Evolutionary conservation across 2,329 filamentous ascomycete species (phyloP).

Genomic region (Diaporthe vexans): DNA sequence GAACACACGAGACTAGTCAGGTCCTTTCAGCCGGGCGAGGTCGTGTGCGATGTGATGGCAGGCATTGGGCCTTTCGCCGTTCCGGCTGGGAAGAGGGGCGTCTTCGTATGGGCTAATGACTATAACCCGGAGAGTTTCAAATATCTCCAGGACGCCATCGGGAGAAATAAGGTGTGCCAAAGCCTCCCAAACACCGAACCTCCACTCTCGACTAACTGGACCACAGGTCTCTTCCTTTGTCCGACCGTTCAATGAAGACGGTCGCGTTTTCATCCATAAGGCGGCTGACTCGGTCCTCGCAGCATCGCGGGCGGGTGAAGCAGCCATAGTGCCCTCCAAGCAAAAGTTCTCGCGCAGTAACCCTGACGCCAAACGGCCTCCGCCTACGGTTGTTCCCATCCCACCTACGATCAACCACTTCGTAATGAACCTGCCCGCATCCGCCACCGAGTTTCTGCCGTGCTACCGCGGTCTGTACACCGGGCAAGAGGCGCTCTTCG

Average conservation of each 20-base stretch:
- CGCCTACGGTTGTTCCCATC: conserved; percentile 62
- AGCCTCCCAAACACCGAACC: background rate
- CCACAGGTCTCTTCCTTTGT: conserved; percentile 76
- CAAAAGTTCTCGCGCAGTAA: conserved; percentile 51
- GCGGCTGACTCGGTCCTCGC: conserved; percentile 73
- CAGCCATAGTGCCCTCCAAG: conserved; percentile 67
- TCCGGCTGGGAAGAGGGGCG: conserved; percentile 88
- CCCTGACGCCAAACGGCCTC: conserved; percentile 45
- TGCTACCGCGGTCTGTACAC: conserved; percentile 84
- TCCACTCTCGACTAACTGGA: conserved; percentile 39
- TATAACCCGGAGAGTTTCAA: conserved; percentile 91
- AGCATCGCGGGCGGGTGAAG: conserved; percentile 65
- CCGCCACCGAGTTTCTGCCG: conserved; percentile 85
- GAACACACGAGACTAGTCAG: conserved; percentile 87
- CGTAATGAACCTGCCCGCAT: conserved; percentile 97
- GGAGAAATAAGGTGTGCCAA: conserved; percentile 80
- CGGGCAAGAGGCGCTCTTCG: conserved; percentile 76
- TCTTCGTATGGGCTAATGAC: conserved; percentile 97
- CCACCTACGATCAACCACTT: conserved; percentile 90
- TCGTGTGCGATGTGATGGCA: conserved; percentile 96
- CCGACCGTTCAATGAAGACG: conserved; percentile 84
- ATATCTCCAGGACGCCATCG: conserved; percentile 78
- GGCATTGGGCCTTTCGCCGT: conserved; percentile 96
- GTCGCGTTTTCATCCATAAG: conserved; percentile 81
- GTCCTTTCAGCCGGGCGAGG: conserved; percentile 85